Conservation (phyloP, 2,329 filamentous ascomycete genomes). For the Volutella citrinella region DNA sequence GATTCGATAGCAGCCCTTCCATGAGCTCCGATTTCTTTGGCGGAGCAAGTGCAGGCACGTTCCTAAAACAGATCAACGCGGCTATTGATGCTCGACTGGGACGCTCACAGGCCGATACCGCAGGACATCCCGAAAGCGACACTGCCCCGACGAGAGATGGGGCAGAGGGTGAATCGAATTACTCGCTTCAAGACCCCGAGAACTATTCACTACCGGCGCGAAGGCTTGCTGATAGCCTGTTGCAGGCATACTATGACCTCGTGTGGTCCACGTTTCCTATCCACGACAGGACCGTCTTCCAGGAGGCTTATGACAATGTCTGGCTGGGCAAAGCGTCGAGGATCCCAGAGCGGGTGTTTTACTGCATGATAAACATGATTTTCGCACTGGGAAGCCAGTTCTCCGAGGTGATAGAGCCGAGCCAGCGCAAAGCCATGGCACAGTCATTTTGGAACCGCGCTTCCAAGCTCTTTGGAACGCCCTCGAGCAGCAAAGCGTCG, state of each 20-base stretch:
- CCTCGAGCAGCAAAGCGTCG: not conserved
- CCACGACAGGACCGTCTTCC: conserved; percentile 1
- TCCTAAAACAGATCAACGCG: conserved; percentile 6
- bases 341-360: not conserved
- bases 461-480: not conserved
- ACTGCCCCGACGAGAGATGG: no score
- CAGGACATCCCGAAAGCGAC: not conserved
- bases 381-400: conserved; percentile 6
- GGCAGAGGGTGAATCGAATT: no score
- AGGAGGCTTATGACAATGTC: not conserved
- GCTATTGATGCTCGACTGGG: conserved; percentile 2
- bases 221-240: not conserved
- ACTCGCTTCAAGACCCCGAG: no score
- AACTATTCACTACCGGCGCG: not conserved
- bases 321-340: not conserved
- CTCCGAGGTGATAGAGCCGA: not conserved
- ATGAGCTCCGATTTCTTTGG: conserved; percentile 5
- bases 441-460: not conserved
- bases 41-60: conserved; percentile 3
- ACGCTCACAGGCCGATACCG: not conserved
- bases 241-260: not conserved
- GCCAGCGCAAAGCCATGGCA: not conserved
- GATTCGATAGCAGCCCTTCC: conserved; percentile 1
- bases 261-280: not conserved
- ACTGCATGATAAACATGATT: not conserved